phyloP scores from a whole-genome alignment of 768 basidiomycete species.

The Tulasnella calospora region DNA sequence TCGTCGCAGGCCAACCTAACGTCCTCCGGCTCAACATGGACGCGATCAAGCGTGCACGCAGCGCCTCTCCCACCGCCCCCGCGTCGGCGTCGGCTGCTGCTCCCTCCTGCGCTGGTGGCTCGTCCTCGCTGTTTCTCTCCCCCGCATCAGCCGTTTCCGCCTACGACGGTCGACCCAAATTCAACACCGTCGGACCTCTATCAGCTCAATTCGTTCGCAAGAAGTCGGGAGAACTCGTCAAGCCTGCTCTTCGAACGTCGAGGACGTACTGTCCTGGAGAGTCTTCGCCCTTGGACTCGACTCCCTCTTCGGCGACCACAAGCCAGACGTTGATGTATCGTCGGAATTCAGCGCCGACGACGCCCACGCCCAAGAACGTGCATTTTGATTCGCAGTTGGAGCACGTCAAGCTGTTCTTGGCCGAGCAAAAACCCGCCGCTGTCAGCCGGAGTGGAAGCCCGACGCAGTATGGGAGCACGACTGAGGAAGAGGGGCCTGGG shows the following conservation, averaged over 20 bases:
- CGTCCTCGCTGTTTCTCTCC: not conserved
- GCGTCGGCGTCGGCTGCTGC: not conserved
- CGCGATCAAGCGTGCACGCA: constrained; percentile 25
- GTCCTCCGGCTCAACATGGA: constrained; percentile 27
- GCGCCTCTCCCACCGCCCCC: not conserved
- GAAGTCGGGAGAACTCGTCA: constrained; percentile 90
- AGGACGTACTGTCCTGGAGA: constrained; percentile 39
- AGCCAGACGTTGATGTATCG: constrained; percentile 35
- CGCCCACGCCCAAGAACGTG: constrained; percentile 75
- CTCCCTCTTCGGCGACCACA: constrained; percentile 43
- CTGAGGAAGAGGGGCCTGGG: constrained; percentile 35
- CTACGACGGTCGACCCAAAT: constrained; percentile 1
- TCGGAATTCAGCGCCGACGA: constrained; percentile 52
- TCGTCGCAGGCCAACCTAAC: constrained; percentile 19
- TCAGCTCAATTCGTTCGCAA: constrained; percentile 62
- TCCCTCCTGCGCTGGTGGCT: not conserved
- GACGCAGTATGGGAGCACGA: constrained; percentile 50
- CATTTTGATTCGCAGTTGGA: constrained; percentile 91
- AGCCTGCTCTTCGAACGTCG: constrained; percentile 61
- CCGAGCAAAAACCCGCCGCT: constrained; percentile 90
- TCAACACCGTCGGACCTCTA: constrained; percentile 21
- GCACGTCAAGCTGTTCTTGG: constrained; percentile 89
- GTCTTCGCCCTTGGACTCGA: constrained; percentile 32
- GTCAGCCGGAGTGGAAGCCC: constrained; percentile 89
- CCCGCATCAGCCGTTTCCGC: not conserved